Evolutionary conservation across 1,284 basidiomycete genomes (phyloP), one percentile per base, ranked within the genome.

Genomic region (Singerocomus rubriflavus): DNA sequence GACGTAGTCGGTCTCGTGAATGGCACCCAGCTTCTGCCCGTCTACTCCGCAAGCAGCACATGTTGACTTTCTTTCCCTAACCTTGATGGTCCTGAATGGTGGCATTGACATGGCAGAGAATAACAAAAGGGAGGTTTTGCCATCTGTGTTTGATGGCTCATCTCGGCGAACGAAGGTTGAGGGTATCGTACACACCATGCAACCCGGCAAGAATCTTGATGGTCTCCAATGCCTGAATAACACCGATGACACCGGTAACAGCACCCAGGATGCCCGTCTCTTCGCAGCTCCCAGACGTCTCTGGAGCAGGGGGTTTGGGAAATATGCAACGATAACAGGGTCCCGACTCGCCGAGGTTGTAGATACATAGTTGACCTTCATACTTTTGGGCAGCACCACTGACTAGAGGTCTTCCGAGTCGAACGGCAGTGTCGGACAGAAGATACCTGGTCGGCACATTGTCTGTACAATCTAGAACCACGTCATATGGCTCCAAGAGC

Each of bases 241-340:
- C 88, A 9, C 97, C 97, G 26, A 99, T 90, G 17, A 94, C 75
- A 0, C 97, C 97, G 0, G 93, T 94, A 1, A 98, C 88, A 0
- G 80, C 83, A 0, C 96, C 96, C 37, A 98, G 73, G 3, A 99
- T 89, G 2, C 97, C 97, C 12, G 88, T 80, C 65, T 98, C 95
- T 58, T 90, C 91, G 61, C 97, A 99, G 12, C 84, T 84, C 6
- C 87, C 88, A 3, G 80, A 73, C 34, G 76, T 77, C 53, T 82
- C 81, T 36, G 75, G 77, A 4, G 81, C 78, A 13, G 85, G 82
- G 5, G 88, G 82, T 42, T 74, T 78, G 0, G 96, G 95, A 69
- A 96, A 98, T 27, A 99, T 71, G 65, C 97, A 99, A 5, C 97
- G 80, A 70, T 98, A 98, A 69, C 97, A 99, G 0, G 95, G 94